These are phyloP conservation scores for Ustilago nuda DNA, from an alignment of 1,284 basidiomycete species.

Conservation along the genomic window DNA sequence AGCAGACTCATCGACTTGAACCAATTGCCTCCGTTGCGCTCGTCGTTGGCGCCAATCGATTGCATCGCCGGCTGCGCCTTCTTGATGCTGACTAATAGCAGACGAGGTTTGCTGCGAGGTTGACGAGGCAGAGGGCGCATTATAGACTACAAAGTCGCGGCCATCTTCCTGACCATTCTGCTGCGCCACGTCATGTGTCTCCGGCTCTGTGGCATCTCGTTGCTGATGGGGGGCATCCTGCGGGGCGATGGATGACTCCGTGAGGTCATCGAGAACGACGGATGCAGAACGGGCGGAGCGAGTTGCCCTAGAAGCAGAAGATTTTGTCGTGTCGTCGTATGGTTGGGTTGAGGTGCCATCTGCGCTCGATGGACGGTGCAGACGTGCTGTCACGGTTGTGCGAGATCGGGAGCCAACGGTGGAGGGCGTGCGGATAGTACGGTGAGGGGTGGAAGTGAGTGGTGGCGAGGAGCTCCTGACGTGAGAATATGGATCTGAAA, in stretches of 20 bases:
- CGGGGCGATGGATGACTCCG: constrained; percentile 45
- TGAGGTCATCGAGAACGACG: constrained; percentile 43
- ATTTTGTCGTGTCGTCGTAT: constrained; percentile 41
- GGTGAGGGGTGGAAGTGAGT: constrained; percentile 49
- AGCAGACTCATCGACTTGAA: constrained; percentile 39
- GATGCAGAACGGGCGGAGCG: constrained; percentile 39
- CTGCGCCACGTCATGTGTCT: neutral
- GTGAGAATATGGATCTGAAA: constrained; percentile 41
- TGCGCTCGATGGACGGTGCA: constrained; percentile 16
- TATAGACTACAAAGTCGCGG: constrained; percentile 41
- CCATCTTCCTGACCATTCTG: constrained; percentile 12
- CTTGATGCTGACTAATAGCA: neutral
- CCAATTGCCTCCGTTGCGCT: constrained; percentile 33
- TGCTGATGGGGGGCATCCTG: constrained; percentile 21
- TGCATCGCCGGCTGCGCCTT: neutral
- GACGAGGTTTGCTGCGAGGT: constrained; percentile 11
- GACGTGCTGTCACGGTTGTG: constrained; percentile 47
- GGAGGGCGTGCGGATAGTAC: constrained; percentile 32
- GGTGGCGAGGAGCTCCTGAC: constrained; percentile 41
- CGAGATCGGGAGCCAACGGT: constrained; percentile 44
- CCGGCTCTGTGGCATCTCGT: neutral
- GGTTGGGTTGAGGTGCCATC: constrained; percentile 17
- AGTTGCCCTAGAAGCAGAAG: constrained; percentile 26
- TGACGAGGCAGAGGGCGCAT: constrained; percentile 20
- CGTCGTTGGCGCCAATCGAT: constrained; percentile 38